A percentile compares a stretch with the other conserved stretches of the same genome.
phyloP scores from a whole-genome alignment of 345 rosid genomes.

The Populus simonii region DNA sequence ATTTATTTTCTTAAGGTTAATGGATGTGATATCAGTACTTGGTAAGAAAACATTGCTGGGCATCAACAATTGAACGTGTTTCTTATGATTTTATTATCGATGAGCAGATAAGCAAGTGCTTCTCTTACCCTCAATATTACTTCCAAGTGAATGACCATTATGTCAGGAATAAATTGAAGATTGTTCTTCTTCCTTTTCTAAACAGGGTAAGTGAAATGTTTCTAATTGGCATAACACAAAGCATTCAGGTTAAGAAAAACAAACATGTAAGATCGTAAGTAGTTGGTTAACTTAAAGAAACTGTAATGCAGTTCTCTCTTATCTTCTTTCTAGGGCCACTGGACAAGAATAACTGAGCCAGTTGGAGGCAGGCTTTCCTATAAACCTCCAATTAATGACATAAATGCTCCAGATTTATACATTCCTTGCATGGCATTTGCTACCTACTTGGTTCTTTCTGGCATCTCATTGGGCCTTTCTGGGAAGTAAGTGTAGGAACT shows the following conservation, averaged over 20 bases:
- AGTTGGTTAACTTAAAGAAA: too few species aligned
- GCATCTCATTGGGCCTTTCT: conserved; percentile 52
- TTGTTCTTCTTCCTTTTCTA: conserved; percentile 51
- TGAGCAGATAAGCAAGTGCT: conserved; percentile 49
- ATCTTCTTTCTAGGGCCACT: conserved; percentile 46
- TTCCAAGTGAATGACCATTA: conserved; percentile 58
- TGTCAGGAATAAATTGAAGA: conserved; percentile 51
- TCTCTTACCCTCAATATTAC: conserved; percentile 60
- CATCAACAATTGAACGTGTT: neutral
- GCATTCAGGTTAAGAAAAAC: neutral
- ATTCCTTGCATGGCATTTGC: conserved; percentile 74
- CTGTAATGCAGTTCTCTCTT: neutral
- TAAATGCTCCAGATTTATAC: conserved; percentile 76
- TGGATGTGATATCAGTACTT: neutral
- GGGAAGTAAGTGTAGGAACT: conserved; percentile 46
- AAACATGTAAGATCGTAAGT: neutral
- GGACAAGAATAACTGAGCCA: conserved; percentile 70
- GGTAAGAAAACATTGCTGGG: too few species aligned
- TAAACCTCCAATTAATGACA: conserved; percentile 63
- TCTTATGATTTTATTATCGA: neutral
- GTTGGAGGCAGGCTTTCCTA: conserved; percentile 66
- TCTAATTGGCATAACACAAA: neutral
- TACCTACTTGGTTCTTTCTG: conserved; percentile 65
- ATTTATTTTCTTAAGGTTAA: too few species aligned
- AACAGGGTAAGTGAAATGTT: conserved; percentile 32